phyloP scores from a whole-genome alignment of 495 filamentous ascomycete genomes.

The Clohesyomyces aquaticus region DNA sequence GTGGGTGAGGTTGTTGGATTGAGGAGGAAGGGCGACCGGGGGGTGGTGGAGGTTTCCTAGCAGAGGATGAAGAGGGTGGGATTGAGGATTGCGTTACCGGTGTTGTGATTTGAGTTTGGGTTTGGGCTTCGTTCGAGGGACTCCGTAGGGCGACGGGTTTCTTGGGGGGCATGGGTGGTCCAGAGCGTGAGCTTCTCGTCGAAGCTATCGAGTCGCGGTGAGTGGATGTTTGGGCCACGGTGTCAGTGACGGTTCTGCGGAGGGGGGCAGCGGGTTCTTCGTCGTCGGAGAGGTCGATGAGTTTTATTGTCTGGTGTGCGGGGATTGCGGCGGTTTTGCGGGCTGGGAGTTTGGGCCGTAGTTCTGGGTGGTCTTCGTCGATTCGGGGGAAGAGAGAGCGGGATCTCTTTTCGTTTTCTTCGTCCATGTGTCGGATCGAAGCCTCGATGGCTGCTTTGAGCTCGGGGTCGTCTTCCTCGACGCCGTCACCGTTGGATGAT shows the following conservation, averaged over 20 bases:
- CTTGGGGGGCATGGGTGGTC: constrained; percentile 42
- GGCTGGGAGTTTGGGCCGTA: constrained; percentile 39
- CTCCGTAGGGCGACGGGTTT: constrained; percentile 47
- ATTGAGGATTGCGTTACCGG: constrained; percentile 22
- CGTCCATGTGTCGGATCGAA: constrained; percentile 46
- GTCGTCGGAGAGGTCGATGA: constrained; percentile 46
- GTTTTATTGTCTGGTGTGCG: constrained; percentile 32
- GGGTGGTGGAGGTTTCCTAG: too few species aligned
- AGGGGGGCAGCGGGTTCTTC: constrained; percentile 5
- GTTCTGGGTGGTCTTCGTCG: constrained; percentile 30
- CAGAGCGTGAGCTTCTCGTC: constrained; percentile 26
- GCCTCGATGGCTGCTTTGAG: constrained; percentile 47
- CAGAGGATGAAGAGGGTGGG: background rate
- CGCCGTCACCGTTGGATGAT: constrained; percentile 14
- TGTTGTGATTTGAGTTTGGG: constrained; percentile 5
- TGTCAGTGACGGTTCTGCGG: constrained; percentile 16
- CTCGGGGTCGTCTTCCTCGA: constrained; percentile 47
- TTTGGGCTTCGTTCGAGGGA: constrained; percentile 29
- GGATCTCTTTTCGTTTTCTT: constrained; percentile 36
- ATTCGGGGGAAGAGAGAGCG: constrained; percentile 38
- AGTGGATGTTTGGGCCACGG: constrained; percentile 13
- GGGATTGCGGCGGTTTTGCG: constrained; percentile 32
- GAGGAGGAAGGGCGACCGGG: too few species aligned
- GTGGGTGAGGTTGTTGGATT: constrained; percentile 21
- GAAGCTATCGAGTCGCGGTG: constrained; percentile 21